A percentile compares a stretch with the other conserved stretches of the same genome.
These are phyloP conservation scores for Calonectria naviculata DNA, from an alignment of 2,329 filamentous ascomycete genomes.

Conservation along the genomic window DNA sequence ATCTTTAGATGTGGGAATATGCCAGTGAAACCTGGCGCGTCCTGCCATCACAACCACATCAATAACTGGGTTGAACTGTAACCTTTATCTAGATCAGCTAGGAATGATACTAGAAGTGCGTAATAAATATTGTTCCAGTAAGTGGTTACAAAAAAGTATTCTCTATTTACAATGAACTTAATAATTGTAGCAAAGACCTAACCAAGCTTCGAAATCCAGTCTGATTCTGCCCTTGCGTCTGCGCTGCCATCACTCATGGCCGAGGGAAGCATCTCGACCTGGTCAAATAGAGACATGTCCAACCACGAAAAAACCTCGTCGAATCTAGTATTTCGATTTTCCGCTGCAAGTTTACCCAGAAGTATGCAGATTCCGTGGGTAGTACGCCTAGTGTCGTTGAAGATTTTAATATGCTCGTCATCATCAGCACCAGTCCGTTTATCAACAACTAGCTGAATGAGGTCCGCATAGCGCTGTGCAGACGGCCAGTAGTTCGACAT, in stretches of 20 bases:
- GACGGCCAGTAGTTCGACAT: not conserved
- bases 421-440: not conserved
- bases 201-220: not conserved
- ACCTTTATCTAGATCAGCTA: too few relatives aligned
- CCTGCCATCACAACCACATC: too few relatives aligned
- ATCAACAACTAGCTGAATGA: not conserved
- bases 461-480: not conserved
- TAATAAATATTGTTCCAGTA: too few relatives aligned
- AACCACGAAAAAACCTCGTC: not conserved
- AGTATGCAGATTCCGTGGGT: not conserved
- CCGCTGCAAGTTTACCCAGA: not conserved
- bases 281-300: not conserved
- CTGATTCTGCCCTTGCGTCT: not conserved
- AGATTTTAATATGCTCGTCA: not conserved
- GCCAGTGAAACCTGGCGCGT: too few relatives aligned
- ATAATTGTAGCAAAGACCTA: not conserved
- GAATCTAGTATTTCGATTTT: not conserved
- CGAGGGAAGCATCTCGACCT: not conserved
- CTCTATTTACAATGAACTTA: too few relatives aligned
- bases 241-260: not conserved
- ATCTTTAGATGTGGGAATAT: too few relatives aligned
- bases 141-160: too few relatives aligned
- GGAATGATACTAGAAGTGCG: too few relatives aligned
- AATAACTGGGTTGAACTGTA: too few relatives aligned
- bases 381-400: not conserved